A percentile compares a stretch with the other conserved stretches of the same genome.
These are phyloP conservation scores for Phytopythium vexans DNA, from an alignment of 352 stramenopile species.

Conservation along the genomic window DNA sequence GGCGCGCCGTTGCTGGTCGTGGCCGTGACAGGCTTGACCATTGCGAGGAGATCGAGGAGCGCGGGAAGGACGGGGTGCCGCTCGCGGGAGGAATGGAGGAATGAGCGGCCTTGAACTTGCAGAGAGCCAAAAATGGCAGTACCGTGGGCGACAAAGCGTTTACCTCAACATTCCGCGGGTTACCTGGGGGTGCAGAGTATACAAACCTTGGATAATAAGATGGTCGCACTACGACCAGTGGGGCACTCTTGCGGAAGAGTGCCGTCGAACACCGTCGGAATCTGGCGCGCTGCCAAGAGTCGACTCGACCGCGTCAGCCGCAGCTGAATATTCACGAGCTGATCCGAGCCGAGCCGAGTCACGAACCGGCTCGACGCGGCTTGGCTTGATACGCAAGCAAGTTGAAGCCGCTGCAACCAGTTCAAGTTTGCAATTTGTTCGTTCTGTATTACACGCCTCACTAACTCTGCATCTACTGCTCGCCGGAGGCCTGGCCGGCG, in stretches of 20 bases:
- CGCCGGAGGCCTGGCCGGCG: too few species aligned
- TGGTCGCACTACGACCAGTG: background rate
- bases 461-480: too few species aligned
- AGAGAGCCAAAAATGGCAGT: background rate
- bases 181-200: background rate
- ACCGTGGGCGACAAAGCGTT: background rate
- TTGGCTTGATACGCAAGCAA: too few species aligned
- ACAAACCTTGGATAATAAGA: background rate
- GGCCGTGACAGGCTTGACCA: constrained; percentile 6
- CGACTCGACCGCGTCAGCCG: background rate
- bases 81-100: background rate
- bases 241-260: background rate
- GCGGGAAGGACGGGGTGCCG: too few species aligned
- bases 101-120: constrained; percentile 1
- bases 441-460: too few species aligned
- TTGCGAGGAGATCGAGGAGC: too few species aligned
- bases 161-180: constrained; percentile 4
- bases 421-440: too few species aligned
- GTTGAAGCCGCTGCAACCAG: too few species aligned
- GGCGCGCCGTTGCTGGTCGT: constrained; percentile 60
- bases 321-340: background rate
- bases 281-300: background rate
- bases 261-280: background rate
- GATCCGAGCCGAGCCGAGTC: background rate
- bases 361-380: too few species aligned